Evolutionary conservation across 1,284 basidiomycete species (phyloP).

Genomic region (Termitomyces sp.): DNA sequence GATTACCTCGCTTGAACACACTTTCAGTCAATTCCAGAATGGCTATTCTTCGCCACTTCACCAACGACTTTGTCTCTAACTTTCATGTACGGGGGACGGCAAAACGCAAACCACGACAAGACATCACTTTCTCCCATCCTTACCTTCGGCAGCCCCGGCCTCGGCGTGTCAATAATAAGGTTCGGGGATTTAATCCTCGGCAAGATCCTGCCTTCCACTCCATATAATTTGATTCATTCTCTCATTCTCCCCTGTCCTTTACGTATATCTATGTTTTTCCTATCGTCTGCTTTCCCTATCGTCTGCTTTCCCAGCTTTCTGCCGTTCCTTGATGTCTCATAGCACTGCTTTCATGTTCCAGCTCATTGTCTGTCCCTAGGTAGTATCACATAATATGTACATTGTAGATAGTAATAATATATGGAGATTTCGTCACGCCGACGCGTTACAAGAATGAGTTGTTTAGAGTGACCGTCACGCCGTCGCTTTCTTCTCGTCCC

Average conservation of each 20-base stretch:
- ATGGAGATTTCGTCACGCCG: constrained; percentile 10
- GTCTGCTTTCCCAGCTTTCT: not conserved
- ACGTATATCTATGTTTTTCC: not conserved
- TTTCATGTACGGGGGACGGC: constrained; percentile 7
- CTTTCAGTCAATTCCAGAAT: constrained; percentile 15
- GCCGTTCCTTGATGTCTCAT: not conserved
- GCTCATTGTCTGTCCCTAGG: not conserved
- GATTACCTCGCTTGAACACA: constrained; percentile 9
- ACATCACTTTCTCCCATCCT: not conserved
- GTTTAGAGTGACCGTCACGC: constrained; percentile 9
- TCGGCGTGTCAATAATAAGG: not conserved
- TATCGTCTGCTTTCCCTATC: not conserved
- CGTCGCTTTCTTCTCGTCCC: not conserved
- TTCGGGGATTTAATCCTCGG: not conserved
- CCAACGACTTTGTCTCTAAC: constrained; percentile 3
- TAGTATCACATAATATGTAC: not conserved
- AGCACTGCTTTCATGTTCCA: not conserved
- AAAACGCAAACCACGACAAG: not conserved
- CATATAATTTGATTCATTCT: not conserved
- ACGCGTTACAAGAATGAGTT: constrained; percentile 8
- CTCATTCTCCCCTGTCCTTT: not conserved
- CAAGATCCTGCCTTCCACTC: not conserved
- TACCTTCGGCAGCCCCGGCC: not conserved
- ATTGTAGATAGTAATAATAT: too few relatives aligned
- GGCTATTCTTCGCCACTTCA: constrained; percentile 13